Conservation (phyloP, 352 stramenopile species). For the Phytophthora meadii region DNA sequence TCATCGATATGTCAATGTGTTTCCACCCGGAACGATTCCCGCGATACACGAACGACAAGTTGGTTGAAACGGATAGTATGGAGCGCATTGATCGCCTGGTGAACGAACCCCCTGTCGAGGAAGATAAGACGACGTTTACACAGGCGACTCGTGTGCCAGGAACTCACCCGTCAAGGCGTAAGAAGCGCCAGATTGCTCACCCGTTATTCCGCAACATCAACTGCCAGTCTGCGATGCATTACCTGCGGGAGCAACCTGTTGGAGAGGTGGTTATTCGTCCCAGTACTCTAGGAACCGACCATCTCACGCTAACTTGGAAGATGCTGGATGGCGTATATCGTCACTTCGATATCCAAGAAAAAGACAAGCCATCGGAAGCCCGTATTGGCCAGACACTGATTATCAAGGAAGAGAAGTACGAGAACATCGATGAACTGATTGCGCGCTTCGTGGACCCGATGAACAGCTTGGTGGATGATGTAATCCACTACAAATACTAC, state of each 20-base stretch:
- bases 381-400: conserved; percentile 82
- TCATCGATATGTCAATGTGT: conserved; percentile 78
- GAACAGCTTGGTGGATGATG: conserved; percentile 89
- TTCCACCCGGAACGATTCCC: conserved; percentile 71
- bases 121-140: conserved; percentile 72
- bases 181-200: conserved; percentile 90
- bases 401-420: conserved; percentile 89
- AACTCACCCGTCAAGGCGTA: conserved; percentile 61
- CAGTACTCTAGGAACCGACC: conserved; percentile 82
- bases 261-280: conserved; percentile 89
- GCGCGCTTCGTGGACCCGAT: conserved; percentile 90
- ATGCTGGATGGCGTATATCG: conserved; percentile 88
- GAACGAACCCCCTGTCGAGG: conserved; percentile 75
- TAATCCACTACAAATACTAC: conserved; percentile 90
- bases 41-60: conserved; percentile 56
- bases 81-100: conserved; percentile 77
- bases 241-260: conserved; percentile 76
- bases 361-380: conserved; percentile 87
- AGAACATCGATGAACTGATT: conserved; percentile 90
- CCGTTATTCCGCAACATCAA: conserved; percentile 90
- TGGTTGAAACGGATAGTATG: conserved; percentile 73
- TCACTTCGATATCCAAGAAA: conserved; percentile 90
- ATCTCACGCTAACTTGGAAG: conserved; percentile 91
- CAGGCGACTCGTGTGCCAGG: conserved; percentile 37
- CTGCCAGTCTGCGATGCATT: conserved; percentile 82